These are phyloP conservation scores for Lachancea sp. DNA, from an alignment of 805 yeast genomes.

Conservation along the genomic window DNA sequence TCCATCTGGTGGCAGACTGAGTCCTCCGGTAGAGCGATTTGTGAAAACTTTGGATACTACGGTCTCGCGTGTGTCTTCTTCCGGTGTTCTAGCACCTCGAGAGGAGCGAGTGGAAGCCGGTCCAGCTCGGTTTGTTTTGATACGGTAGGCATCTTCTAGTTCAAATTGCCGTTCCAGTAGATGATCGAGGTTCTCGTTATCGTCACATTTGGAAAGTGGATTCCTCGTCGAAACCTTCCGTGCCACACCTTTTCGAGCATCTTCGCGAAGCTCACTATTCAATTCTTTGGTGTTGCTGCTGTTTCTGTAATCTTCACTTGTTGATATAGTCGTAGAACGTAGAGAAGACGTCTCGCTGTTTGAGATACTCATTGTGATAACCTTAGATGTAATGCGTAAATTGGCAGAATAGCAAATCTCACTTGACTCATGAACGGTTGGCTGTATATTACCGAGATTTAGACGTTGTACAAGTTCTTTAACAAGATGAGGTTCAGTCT, in stretches of 20 bases:
- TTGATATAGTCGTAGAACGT: too few relatives aligned
- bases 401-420: too few relatives aligned
- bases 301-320: too few relatives aligned
- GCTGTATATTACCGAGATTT: too few relatives aligned
- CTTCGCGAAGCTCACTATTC: too few relatives aligned
- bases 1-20: conserved; percentile 49
- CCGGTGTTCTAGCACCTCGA: background rate
- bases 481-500: too few relatives aligned
- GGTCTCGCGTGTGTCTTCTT: conserved; percentile 7
- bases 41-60: conserved; percentile 31
- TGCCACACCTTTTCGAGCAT: background rate
- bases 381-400: too few relatives aligned
- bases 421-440: too few relatives aligned
- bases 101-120: background rate
- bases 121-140: conserved; percentile 7
- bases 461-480: too few relatives aligned
- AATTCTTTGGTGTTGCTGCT: too few relatives aligned
- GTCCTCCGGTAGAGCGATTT: conserved; percentile 30
- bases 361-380: too few relatives aligned
- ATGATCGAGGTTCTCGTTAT: background rate
- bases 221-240: background rate
- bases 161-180: conserved; percentile 24
- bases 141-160: conserved; percentile 28
- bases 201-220: background rate
- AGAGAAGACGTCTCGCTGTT: too few relatives aligned